Evolutionary conservation across 148 eudicot genomes (phyloP).

Genomic region (Selenicereus undatus): DNA sequence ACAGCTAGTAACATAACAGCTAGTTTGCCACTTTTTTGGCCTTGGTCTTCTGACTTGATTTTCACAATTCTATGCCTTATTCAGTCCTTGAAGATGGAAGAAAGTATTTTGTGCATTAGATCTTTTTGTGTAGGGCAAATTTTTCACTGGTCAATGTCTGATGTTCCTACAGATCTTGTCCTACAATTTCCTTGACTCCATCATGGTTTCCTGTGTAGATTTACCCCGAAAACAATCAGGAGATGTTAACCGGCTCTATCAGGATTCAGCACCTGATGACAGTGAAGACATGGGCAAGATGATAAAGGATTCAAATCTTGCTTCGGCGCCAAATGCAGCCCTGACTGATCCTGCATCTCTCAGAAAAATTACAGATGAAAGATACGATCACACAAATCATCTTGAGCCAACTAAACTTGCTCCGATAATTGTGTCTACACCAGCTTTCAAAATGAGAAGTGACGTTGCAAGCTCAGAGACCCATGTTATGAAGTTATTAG

Average conservation of each 20-base stretch:
- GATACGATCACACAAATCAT: constrained; percentile 42
- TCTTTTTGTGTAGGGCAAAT: too few relatives aligned
- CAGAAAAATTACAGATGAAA: constrained; percentile 32
- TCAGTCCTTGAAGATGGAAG: too few relatives aligned
- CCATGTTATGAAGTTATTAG: constrained; percentile 47
- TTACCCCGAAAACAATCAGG: constrained; percentile 30
- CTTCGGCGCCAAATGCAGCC: not conserved
- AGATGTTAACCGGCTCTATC: constrained; percentile 32
- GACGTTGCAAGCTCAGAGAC: constrained; percentile 46
- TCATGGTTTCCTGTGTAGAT: constrained; percentile 40
- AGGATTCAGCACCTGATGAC: constrained; percentile 15
- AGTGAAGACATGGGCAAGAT: constrained; percentile 38
- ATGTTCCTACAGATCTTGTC: not conserved
- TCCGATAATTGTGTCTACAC: constrained; percentile 48
- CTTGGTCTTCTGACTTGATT: too few relatives aligned
- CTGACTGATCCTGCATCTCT: constrained; percentile 41
- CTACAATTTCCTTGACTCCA: constrained; percentile 35
- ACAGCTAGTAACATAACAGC: too few relatives aligned
- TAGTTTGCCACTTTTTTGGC: too few relatives aligned
- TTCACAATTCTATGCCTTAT: too few relatives aligned
- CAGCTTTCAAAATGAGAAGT: constrained; percentile 39
- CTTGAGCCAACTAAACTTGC: constrained; percentile 43
- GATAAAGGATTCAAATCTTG: constrained; percentile 22
- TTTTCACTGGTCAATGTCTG: not conserved
- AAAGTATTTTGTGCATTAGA: too few relatives aligned